phyloP scores from a whole-genome alignment of 208 protist genomes.

The Lotmaria passim region DNA sequence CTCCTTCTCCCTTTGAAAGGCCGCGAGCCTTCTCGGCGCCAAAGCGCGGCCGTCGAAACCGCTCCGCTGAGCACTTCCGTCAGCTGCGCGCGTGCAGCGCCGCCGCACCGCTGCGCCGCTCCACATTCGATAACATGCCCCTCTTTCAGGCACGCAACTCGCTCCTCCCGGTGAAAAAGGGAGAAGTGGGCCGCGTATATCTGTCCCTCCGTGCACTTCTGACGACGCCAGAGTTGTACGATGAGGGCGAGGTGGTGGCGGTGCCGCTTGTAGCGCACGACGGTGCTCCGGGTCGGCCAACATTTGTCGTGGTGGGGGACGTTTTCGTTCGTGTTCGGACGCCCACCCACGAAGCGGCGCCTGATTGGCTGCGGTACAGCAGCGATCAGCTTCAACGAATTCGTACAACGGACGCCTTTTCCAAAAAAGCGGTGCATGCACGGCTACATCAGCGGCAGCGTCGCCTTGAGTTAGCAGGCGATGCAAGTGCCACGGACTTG shows the following conservation, averaged over 20 bases:
- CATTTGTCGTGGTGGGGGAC: constrained; percentile 24
- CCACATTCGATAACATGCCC: background rate
- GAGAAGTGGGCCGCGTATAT: constrained; percentile 1
- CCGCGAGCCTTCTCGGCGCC: constrained; percentile 3
- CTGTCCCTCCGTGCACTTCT: constrained; percentile 13
- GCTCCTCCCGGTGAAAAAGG: background rate
- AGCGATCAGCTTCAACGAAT: background rate
- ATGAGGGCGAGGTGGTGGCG: constrained; percentile 30
- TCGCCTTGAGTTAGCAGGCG: background rate
- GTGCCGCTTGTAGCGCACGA: constrained; percentile 42
- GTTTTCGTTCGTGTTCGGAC: constrained; percentile 41
- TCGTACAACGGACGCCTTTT: background rate
- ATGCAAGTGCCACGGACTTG: background rate
- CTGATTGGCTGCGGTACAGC: constrained; percentile 36
- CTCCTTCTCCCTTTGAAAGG: background rate
- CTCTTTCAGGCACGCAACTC: background rate
- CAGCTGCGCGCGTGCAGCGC: constrained; percentile 8
- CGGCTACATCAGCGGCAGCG: background rate
- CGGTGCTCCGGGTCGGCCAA: constrained; percentile 29
- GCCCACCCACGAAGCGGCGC: constrained; percentile 32
- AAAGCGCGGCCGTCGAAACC: background rate
- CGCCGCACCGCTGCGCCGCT: background rate
- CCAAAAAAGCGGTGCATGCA: constrained; percentile 1
- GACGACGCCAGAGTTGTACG: constrained; percentile 41
- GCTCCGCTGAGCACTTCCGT: constrained; percentile 12